These are phyloP conservation scores for Pyrenula aspistea DNA, from an alignment of 495 filamentous ascomycete species.

Conservation along the genomic window DNA sequence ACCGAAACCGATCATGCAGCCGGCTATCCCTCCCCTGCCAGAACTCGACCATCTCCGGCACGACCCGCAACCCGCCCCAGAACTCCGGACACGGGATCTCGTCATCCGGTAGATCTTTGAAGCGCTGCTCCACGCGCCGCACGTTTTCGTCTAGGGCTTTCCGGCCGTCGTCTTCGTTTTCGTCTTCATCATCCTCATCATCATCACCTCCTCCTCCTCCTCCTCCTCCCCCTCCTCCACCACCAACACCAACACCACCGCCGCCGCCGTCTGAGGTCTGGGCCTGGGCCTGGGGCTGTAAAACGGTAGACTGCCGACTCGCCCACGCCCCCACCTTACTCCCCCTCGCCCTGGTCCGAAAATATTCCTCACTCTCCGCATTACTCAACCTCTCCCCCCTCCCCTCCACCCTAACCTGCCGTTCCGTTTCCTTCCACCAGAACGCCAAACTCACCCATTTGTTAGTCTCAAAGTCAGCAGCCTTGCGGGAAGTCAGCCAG, in stretches of 20 bases:
- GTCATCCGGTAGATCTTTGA: slow-evolving; percentile 48
- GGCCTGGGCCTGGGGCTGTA: slow-evolving; percentile 32
- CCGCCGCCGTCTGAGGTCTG: too few species aligned
- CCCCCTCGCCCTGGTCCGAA: slow-evolving; percentile 64
- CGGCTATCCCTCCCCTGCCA: slow-evolving; percentile 87
- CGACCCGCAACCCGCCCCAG: slow-evolving; percentile 84
- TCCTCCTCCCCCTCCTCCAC: slow-evolving; percentile 23
- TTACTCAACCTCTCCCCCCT: slow-evolving; percentile 47
- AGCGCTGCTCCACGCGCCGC: slow-evolving; percentile 56
- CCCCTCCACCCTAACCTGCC: slow-evolving; percentile 81
- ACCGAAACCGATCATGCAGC: slow-evolving; percentile 86
- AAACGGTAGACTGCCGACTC: slow-evolving; percentile 68
- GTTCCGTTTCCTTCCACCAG: slow-evolving; percentile 55
- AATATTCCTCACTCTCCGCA: slow-evolving; percentile 81
- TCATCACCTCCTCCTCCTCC: slow-evolving; percentile 33
- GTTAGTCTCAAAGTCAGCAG: slow-evolving; percentile 10
- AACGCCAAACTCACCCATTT: slow-evolving; percentile 33
- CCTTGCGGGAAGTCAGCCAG: slow-evolving; percentile 59
- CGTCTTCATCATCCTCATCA: too few species aligned
- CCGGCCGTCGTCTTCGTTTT: slow-evolving; percentile 51
- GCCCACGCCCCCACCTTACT: slow-evolving; percentile 90
- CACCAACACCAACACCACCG: slow-evolving; percentile 9
- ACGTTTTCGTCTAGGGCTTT: slow-evolving; percentile 55
- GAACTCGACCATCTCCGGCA: slow-evolving; percentile 82
- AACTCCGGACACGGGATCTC: slow-evolving; percentile 82